Evolutionary conservation across 2,329 filamentous ascomycete genomes (phyloP).

Genomic region (Teratosphaeria epicoccoides): DNA sequence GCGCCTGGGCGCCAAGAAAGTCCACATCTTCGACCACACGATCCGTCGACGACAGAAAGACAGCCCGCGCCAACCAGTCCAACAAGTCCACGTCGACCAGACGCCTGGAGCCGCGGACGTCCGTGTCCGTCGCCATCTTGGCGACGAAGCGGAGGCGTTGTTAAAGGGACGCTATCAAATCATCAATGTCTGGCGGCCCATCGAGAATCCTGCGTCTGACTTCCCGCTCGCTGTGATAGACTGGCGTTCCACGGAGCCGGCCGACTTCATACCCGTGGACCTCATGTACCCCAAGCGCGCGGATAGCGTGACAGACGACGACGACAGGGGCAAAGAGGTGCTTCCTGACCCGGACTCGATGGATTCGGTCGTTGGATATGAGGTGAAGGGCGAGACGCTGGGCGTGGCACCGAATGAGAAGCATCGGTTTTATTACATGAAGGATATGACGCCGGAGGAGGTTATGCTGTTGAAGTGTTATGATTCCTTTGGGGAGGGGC

Average conservation of each 20-base stretch:
- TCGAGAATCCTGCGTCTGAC: constrained; percentile 52
- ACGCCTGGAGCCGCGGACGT: constrained; percentile 51
- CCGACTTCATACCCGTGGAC: constrained; percentile 51
- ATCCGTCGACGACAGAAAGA: constrained; percentile 48
- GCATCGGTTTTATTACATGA: constrained; percentile 55
- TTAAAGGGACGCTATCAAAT: constrained; percentile 52
- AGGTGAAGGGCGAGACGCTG: constrained; percentile 53
- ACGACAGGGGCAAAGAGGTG: constrained; percentile 50
- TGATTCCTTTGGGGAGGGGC: constrained; percentile 34
- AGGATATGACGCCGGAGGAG: constrained; percentile 53
- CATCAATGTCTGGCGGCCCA: constrained; percentile 63
- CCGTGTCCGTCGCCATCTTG: constrained; percentile 52
- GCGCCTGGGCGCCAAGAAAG: constrained; percentile 47
- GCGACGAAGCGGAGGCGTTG: constrained; percentile 47
- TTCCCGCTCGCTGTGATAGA: constrained; percentile 60
- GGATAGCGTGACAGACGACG: constrained; percentile 31
- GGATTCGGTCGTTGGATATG: constrained; percentile 49
- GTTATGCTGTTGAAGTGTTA: constrained; percentile 44
- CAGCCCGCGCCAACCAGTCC: constrained; percentile 53
- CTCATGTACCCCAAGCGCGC: constrained; percentile 49
- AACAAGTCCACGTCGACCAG: constrained; percentile 63
- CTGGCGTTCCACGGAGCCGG: constrained; percentile 46
- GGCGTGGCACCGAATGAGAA: constrained; percentile 45
- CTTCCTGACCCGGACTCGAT: constrained; percentile 38
- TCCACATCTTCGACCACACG: constrained; percentile 64